Percentiles rank a stretch among this genome's conserved stretches.
Conservation (phyloP, 768 basidiomycete genomes). For the Udeniomyces megalosporus region DNA sequence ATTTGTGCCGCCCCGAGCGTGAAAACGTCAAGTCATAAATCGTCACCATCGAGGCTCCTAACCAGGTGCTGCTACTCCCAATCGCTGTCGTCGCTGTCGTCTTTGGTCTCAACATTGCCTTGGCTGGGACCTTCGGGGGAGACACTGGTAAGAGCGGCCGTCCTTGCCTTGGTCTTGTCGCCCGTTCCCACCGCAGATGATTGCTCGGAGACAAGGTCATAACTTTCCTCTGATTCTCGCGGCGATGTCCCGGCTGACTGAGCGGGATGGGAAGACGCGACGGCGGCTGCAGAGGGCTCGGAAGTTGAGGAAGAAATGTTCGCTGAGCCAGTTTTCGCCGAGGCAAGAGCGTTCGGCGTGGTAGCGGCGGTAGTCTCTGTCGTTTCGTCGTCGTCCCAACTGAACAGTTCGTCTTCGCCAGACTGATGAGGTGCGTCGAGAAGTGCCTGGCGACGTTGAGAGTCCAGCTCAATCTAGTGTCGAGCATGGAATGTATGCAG, state of each 20-base stretch:
- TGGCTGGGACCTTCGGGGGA: conserved; percentile 32
- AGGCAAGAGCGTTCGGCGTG: not conserved
- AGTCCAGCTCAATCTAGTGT: conserved; percentile 11
- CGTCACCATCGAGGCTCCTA: no score
- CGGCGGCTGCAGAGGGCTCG: conserved; percentile 5
- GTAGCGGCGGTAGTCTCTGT: conserved; percentile 21
- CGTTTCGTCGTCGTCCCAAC: conserved; percentile 89
- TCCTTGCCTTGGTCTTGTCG: conserved; percentile 1
- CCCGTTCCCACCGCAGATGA: conserved; percentile 21
- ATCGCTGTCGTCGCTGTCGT: conserved; percentile 43
- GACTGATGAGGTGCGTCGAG: conserved; percentile 36
- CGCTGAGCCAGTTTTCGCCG: not conserved
- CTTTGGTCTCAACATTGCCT: conserved; percentile 21
- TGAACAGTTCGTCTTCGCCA: conserved; percentile 57
- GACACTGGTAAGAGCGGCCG: conserved; percentile 22
- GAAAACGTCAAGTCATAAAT: no score
- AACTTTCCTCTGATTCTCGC: conserved; percentile 21
- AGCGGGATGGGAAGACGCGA: conserved; percentile 4
- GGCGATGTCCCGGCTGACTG: conserved; percentile 21
- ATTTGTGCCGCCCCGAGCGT: no score
- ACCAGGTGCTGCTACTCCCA: no score
- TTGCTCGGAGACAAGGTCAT: conserved; percentile 18
- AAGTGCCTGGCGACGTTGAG: conserved; percentile 2
- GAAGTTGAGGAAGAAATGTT: not conserved
- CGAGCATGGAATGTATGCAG: not conserved